A percentile compares a stretch with the other conserved stretches of the same genome.
Conservation (phyloP, 805 yeast species). For the Yarrowia bubula region DNA sequence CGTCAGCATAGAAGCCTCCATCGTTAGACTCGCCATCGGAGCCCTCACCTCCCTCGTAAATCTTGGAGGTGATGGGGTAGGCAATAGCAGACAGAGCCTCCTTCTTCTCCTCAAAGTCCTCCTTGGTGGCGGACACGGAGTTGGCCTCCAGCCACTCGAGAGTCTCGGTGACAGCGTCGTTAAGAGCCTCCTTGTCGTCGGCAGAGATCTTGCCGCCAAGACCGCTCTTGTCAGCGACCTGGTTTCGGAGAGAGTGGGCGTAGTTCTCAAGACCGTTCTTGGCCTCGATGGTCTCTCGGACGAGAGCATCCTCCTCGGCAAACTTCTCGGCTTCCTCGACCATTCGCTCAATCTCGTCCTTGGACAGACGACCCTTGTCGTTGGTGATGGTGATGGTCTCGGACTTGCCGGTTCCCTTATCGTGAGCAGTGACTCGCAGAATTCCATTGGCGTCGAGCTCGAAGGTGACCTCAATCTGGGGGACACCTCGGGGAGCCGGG, state of each 20-base stretch:
- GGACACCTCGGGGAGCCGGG: constrained; percentile 89
- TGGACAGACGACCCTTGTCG: constrained; percentile 89
- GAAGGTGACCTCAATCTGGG: constrained; percentile 88
- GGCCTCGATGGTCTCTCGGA: constrained; percentile 81
- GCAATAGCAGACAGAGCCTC: constrained; percentile 78
- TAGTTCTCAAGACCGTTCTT: constrained; percentile 87
- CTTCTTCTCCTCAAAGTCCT: constrained; percentile 91
- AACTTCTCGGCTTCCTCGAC: constrained; percentile 95
- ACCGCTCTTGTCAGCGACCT: constrained; percentile 55
- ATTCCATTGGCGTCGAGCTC: constrained; percentile 86
- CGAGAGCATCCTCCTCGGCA: constrained; percentile 84
- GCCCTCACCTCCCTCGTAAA: constrained; percentile 57
- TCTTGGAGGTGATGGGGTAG: constrained; percentile 87
- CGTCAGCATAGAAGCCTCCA: constrained; percentile 52
- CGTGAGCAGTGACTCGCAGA: constrained; percentile 80
- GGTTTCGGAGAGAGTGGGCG: constrained; percentile 77
- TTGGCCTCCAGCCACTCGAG: constrained; percentile 86
- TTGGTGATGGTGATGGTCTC: constrained; percentile 89
- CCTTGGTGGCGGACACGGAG: constrained; percentile 81
- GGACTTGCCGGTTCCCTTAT: constrained; percentile 91
- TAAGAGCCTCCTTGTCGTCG: constrained; percentile 85
- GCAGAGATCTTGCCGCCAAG: constrained; percentile 79
- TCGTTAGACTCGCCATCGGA: constrained; percentile 44
- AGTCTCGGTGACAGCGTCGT: constrained; percentile 84
- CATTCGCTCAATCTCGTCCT: constrained; percentile 96